A percentile compares a stretch with the other conserved stretches of the same genome.
These are phyloP conservation scores for Botrytis cinerea DNA, from an alignment of 2,329 filamentous ascomycete species.

Conservation along the genomic window DNA sequence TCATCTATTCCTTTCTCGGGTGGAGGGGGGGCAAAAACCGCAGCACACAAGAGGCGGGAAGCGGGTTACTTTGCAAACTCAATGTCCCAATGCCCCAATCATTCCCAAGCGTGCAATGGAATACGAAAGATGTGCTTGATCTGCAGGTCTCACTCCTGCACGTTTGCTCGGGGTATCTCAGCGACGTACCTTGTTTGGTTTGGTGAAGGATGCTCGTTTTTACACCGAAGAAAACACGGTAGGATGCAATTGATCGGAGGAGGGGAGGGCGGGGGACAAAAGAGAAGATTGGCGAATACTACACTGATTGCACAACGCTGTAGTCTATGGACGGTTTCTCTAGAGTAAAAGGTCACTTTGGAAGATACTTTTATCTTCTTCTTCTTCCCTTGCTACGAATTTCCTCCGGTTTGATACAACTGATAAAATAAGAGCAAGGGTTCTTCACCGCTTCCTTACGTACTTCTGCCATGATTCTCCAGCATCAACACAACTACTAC, in stretches of 20 bases:
- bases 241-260: not conserved
- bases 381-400: not conserved
- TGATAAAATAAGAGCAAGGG: not conserved
- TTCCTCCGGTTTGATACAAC: not conserved
- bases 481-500: not conserved
- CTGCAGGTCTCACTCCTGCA: slow-evolving; percentile 17
- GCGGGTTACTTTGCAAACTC: slow-evolving; percentile 1
- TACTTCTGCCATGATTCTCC: not conserved
- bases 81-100: slow-evolving; percentile 7
- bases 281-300: slow-evolving; percentile 7
- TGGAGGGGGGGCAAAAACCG: slow-evolving; percentile 1
- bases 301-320: not conserved
- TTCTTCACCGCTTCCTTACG: slow-evolving; percentile 10
- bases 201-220: not conserved
- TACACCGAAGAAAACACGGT: not conserved
- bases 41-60: not conserved
- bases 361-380: not conserved
- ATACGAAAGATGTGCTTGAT: slow-evolving; percentile 9
- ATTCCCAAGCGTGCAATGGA: not conserved
- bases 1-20: not conserved
- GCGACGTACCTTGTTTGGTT: slow-evolving; percentile 5
- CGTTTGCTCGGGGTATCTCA: slow-evolving; percentile 10
- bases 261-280: not conserved
- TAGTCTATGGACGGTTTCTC: not conserved
- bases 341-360: not conserved